Base-by-base conservation (phyloP, 345 rosid species). In the Euphorbia peplus region DNA sequence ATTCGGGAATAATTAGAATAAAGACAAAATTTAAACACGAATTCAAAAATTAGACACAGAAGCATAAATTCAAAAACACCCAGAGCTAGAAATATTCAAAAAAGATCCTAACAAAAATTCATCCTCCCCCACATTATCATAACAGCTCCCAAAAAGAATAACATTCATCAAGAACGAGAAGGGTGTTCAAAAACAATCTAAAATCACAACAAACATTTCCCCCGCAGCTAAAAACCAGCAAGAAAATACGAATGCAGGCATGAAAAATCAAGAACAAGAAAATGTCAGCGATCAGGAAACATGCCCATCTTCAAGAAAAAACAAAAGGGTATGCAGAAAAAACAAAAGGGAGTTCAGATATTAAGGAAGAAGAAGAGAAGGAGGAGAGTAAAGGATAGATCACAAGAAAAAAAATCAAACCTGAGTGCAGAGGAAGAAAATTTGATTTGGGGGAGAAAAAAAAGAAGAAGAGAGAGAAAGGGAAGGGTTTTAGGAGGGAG, bases 321-420 rank as follows among this genome's bases (percentile, higher is more conserved):
- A n/a, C n/a, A n/a, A n/a, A n/a, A n/a, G n/a, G n/a, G n/a, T n/a
- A n/a, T n/a, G n/a, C 46, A 63, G 12, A 69, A 66, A 60, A 42
- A 63, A 39, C 67, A 70, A 57, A 60, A 30, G 55, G 82, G 78
- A 84, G 80, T 71, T 70, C n/a, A 44, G 54, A 41, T 65, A 73
- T 46, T 42, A 35, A 28, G 41, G 11, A 25, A 8, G 55, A 19
- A 14, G 55, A 48, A 18, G 35, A 51, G 39, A 13, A 62, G 77
- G 62, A 60, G 60, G 28, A 41, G 69, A 52, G 63, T 73, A 75
- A 78, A n/a, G n/a, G n/a, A n/a, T 73, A 82, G 85, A 85, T 84
- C 89, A 84, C 74, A 76, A 74, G 70, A 57, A 46, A 61, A 24
- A 30, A 14, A 41, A 25, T n/a, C n/a, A 24, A 47, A 15, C 18